phyloP scores from a whole-genome alignment of 2,329 filamentous ascomycete species.

The Epichloe typhina region DNA sequence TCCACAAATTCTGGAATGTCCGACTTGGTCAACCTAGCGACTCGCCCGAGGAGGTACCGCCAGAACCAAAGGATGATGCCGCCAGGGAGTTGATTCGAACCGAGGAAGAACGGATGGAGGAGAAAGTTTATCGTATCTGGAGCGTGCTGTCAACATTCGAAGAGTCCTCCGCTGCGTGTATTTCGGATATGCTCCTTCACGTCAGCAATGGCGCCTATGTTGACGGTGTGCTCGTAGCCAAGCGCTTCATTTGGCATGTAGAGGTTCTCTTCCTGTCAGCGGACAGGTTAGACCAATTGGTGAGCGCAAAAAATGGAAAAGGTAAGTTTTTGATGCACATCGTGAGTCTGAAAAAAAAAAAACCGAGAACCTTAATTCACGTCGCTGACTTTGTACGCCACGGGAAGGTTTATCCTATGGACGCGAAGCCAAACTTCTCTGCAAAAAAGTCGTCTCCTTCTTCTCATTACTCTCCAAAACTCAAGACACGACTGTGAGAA shows the following conservation, averaged over 20 bases:
- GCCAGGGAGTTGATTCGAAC: slow-evolving; percentile 65
- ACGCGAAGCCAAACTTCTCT: slow-evolving; percentile 94
- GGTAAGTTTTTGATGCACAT: slow-evolving; percentile 35
- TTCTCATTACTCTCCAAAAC: slow-evolving; percentile 91
- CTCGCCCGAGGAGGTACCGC: slow-evolving; percentile 26
- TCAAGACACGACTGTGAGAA: slow-evolving; percentile 77
- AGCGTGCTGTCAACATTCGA: slow-evolving; percentile 94
- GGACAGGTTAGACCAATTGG: slow-evolving; percentile 67
- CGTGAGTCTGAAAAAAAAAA: not conserved
- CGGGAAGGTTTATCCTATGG: slow-evolving; percentile 68
- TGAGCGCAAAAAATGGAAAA: slow-evolving; percentile 59
- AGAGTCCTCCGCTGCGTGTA: slow-evolving; percentile 93
- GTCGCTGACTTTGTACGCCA: not conserved
- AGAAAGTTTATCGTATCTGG: slow-evolving; percentile 97
- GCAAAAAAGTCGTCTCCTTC: slow-evolving; percentile 98
- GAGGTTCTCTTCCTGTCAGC: slow-evolving; percentile 84
- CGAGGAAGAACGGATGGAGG: slow-evolving; percentile 89
- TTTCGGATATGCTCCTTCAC: slow-evolving; percentile 96
- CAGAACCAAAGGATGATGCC: slow-evolving; percentile 36
- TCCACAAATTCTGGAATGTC: slow-evolving; percentile 99
- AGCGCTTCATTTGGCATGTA: slow-evolving; percentile 92
- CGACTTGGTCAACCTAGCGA: slow-evolving; percentile 56
- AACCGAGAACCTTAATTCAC: not conserved
- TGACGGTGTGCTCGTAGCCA: slow-evolving; percentile 86
- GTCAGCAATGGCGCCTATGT: slow-evolving; percentile 96